phyloP scores from a whole-genome alignment of 768 basidiomycete genomes.

The Gelatoporia subvermispora region DNA sequence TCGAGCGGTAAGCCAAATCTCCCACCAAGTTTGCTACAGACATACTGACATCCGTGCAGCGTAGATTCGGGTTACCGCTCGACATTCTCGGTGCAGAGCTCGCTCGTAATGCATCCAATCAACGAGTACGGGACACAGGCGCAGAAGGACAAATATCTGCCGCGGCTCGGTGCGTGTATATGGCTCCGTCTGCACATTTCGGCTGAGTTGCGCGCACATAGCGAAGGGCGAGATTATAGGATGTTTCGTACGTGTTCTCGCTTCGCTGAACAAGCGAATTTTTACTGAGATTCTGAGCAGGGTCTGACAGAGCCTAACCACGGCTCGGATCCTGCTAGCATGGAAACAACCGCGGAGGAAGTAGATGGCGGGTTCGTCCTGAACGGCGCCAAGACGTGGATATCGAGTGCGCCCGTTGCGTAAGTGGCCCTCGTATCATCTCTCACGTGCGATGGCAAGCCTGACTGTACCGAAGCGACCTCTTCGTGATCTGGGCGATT shows the following conservation, averaged over 20 bases:
- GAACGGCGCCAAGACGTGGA: slow-evolving; percentile 97
- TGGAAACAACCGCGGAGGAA: slow-evolving; percentile 91
- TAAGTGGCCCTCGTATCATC: slow-evolving; percentile 31
- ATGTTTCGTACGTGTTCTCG: slow-evolving; percentile 71
- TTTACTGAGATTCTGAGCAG: slow-evolving; percentile 32
- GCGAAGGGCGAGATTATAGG: slow-evolving; percentile 85
- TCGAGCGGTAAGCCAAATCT: slow-evolving; percentile 62
- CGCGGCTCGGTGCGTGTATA: slow-evolving; percentile 56
- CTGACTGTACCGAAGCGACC: slow-evolving; percentile 46
- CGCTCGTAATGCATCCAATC: slow-evolving; percentile 94
- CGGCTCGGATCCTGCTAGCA: slow-evolving; percentile 95
- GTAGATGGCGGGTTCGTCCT: slow-evolving; percentile 79
- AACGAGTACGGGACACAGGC: slow-evolving; percentile 83
- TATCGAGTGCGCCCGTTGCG: slow-evolving; percentile 90
- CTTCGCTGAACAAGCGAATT: neutral
- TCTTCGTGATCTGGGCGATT: slow-evolving; percentile 91
- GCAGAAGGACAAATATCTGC: slow-evolving; percentile 90
- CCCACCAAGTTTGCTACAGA: neutral
- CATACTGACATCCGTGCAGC: slow-evolving; percentile 32
- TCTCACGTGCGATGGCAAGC: slow-evolving; percentile 1
- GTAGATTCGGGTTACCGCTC: slow-evolving; percentile 97
- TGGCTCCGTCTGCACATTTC: neutral
- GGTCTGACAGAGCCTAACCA: slow-evolving; percentile 96
- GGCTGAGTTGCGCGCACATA: slow-evolving; percentile 21
- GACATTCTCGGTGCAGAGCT: slow-evolving; percentile 91